Evolutionary conservation across 192 early-diverging fungal genomes (phyloP).

Genomic region (Coemansia nantahalensis): DNA sequence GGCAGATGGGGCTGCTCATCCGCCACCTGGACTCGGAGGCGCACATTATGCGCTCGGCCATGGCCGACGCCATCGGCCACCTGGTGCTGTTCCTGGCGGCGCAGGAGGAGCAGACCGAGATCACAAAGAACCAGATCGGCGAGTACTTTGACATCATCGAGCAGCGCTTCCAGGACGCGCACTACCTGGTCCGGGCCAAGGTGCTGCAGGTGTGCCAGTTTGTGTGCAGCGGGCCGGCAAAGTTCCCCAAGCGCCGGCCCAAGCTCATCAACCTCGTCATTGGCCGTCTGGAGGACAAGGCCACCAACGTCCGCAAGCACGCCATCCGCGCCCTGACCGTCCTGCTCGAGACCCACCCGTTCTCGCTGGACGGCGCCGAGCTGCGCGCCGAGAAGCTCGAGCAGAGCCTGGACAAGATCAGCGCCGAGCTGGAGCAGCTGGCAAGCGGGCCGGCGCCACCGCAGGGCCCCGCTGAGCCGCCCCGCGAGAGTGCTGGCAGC

Average conservation of each 20-base stretch:
- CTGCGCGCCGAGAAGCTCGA: conserved; percentile 72
- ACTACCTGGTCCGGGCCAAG: conserved; percentile 81
- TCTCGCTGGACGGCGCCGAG: conserved; percentile 80
- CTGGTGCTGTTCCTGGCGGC: conserved; percentile 74
- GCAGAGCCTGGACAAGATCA: conserved; percentile 60
- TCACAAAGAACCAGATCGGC: conserved; percentile 67
- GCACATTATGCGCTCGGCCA: conserved; percentile 77
- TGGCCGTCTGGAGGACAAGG: conserved; percentile 87
- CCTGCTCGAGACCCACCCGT: conserved; percentile 87
- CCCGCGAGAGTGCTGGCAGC: conserved; percentile 9
- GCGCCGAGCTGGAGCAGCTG: conserved; percentile 65
- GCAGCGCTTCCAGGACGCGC: conserved; percentile 90
- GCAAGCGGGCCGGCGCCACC: conserved; percentile 26
- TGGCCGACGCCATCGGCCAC: conserved; percentile 88
- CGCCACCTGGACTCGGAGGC: conserved; percentile 88
- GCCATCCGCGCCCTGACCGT: conserved; percentile 82
- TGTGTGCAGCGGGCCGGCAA: conserved; percentile 72
- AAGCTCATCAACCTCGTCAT: conserved; percentile 67
- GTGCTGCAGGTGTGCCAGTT: conserved; percentile 80
- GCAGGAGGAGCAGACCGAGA: conserved; percentile 68
- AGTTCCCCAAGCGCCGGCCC: conserved; percentile 75
- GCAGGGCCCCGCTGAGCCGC: conserved; percentile 19
- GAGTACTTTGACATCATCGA: conserved; percentile 89
- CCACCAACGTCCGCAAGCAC: conserved; percentile 82
- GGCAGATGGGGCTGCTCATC: conserved; percentile 85